Base-by-base conservation (phyloP, 495 filamentous ascomycete genomes). In the Aspergillus saccharolyticus region DNA sequence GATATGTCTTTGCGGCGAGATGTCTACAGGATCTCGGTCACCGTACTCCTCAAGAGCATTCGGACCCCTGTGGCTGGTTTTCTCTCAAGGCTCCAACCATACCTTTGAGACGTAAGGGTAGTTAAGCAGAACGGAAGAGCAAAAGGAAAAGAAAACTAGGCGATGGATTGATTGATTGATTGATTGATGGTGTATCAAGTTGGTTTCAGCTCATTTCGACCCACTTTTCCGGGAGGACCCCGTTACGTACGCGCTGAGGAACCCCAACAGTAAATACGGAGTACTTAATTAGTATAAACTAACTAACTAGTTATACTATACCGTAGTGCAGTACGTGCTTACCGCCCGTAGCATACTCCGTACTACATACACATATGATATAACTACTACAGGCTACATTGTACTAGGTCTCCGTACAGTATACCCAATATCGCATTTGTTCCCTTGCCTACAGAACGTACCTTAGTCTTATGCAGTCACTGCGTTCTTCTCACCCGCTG, bases 141-240 rank as follows among this genome's bases (percentile, higher is more conserved):
- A 25, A 28, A 25, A n/a, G 25, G 21, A 22, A 51, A 49, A 6
- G 6, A 39, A 20, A n/a, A n/a, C 39, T n/a, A n/a, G n/a, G n/a
- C n/a, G n/a, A n/a, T n/a, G n/a, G n/a, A n/a, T n/a, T n/a, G n/a
- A 53, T 56, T 46, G 20, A 46, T 17, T 7, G 21, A 25, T n/a
- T n/a, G n/a, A 49, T 49, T 24, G 46, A 50, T 50, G 33, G 33
- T 50, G 47, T 50, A 30, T 50, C 47, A 50, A 24, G 47, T 50
- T 24, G 9, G 47, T 50, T 50, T 50, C 47, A 50, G 17, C 22
- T 7, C 24, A 17, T 24, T 25, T 25, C 47, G 47, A n/a, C 47
- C 47, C 47, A 50, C 47, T 16, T n/a, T n/a, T 16, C 21, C 33
- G 33, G 33, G 33, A 39, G 33, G 33, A 39, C 33, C 33, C 22